These are phyloP conservation scores for Entophlyctis luteolus DNA, from an alignment of 192 early-diverging fungal species.

Conservation along the genomic window DNA sequence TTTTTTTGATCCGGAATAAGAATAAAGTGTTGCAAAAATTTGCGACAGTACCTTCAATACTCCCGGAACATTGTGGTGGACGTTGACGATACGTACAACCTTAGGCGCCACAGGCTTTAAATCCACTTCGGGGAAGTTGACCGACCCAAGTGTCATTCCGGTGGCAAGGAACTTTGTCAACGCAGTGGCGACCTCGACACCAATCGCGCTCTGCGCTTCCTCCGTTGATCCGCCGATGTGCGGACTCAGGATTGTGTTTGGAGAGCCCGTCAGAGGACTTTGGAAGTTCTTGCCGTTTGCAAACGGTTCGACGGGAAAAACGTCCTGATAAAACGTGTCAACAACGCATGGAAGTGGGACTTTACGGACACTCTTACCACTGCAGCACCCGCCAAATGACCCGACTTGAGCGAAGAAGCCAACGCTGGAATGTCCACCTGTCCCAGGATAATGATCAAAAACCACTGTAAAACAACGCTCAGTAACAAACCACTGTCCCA, in stretches of 20 bases:
- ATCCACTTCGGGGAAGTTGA: constrained; percentile 97
- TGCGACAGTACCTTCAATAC: constrained; percentile 63
- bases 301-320: constrained; percentile 92
- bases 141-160: constrained; percentile 85
- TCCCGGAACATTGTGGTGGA: constrained; percentile 91
- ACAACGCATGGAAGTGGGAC: too few species aligned
- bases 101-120: constrained; percentile 77
- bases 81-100: constrained; percentile 83
- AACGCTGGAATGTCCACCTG: constrained; percentile 84
- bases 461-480: too few species aligned
- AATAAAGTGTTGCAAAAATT: neutral
- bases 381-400: constrained; percentile 87
- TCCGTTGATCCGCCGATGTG: constrained; percentile 99
- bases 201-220: constrained; percentile 96
- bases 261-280: constrained; percentile 73
- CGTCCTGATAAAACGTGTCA: too few species aligned
- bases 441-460: too few species aligned
- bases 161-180: constrained; percentile 83
- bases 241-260: constrained; percentile 94
- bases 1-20: constrained; percentile 1
- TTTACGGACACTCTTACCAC: too few species aligned
- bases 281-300: constrained; percentile 79
- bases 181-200: constrained; percentile 85
- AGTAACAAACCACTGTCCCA: constrained; percentile 74
- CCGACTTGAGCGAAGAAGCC: constrained; percentile 70